phyloP scores from a whole-genome alignment of 2,329 filamentous ascomycete genomes.

The Verticillium tricorpus region DNA sequence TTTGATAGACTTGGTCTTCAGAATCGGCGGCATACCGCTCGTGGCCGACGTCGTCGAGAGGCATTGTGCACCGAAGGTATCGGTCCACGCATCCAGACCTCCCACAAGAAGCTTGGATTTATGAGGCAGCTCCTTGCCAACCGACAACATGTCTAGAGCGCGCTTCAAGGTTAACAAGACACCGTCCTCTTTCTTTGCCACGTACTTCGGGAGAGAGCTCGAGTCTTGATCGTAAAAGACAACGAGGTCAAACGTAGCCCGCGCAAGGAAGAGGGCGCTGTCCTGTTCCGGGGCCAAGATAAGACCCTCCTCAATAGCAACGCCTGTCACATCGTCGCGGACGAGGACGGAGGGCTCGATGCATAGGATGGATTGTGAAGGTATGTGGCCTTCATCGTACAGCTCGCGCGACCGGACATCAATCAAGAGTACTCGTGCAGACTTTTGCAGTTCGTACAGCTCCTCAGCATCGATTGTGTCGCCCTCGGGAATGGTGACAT shows the following conservation, averaged over 20 bases:
- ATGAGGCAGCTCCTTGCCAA: conserved; percentile 66
- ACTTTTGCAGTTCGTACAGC: conserved; percentile 61
- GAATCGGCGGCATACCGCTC: background rate
- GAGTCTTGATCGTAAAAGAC: conserved; percentile 83
- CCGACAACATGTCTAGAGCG: conserved; percentile 80
- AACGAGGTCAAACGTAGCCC: conserved; percentile 76
- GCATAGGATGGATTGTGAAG: conserved; percentile 78
- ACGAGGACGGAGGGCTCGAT: conserved; percentile 75
- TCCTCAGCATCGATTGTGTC: conserved; percentile 62
- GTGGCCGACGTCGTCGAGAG: background rate
- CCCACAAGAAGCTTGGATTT: conserved; percentile 75
- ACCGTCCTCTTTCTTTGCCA: conserved; percentile 33
- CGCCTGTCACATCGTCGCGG: conserved; percentile 60
- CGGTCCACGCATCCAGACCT: conserved; percentile 81
- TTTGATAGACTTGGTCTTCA: background rate
- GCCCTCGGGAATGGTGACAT: conserved; percentile 41
- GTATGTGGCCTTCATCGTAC: conserved; percentile 87
- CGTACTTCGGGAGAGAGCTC: conserved; percentile 38
- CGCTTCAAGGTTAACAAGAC: conserved; percentile 71
- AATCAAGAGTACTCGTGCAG: conserved; percentile 66
- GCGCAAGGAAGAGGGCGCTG: conserved; percentile 64
- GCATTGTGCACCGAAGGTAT: conserved; percentile 61
- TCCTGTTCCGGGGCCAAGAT: conserved; percentile 71
- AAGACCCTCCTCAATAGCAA: conserved; percentile 61
- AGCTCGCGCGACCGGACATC: conserved; percentile 77